Evolutionary conservation across 192 early-diverging fungal genomes (phyloP), one percentile per base, ranked within the genome.

Genomic region (Phlyctochytrium arcticum): DNA sequence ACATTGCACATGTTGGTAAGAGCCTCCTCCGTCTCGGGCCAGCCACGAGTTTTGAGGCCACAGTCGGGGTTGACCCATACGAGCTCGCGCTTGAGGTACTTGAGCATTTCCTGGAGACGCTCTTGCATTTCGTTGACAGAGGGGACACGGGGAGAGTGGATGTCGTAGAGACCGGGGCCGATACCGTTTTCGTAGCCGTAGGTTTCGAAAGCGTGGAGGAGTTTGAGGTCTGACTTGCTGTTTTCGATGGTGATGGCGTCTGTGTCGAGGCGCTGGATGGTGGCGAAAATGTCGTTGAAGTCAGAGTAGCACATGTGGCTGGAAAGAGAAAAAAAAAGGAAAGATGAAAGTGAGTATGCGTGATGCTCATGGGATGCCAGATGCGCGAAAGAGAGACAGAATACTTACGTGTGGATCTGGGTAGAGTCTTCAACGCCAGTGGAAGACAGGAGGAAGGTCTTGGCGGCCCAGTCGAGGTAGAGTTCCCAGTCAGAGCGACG

Each of bases 291-390:
- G 80, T 95, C 95, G 78, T 98, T 92, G 76, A 98, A 98, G 77
- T 98, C 96, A 75, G 87, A 89, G 88, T 98, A 98, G 82, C 96
- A 98, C 88, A 98, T 94, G 80, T 97, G 95, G 49, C 90, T 89
- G 49, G 6, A 31, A 6, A 48, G 19, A 4, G n/a, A 65, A 15
- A 65, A 10, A 33, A 21, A 50, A 7, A 42, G 3, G 23, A n/a
- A n/a, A 31, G 60, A n/a, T n/a, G n/a, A n/a, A n/a, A n/a, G n/a
- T n/a, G n/a, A n/a, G n/a, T n/a, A n/a, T n/a, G n/a, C n/a, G n/a
- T n/a, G n/a, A n/a, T n/a, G n/a, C n/a, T n/a, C 32, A 61, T 23
- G 48, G 4, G 0, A 59, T 23, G n/a, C 30, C 4, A 62, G 6
- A 62, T 5, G 26, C 21, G 23, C 48, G 23, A 27, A 6, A 5